Conservation (phyloP, 352 stramenopile species). For the Stramenopiles sp. region DNA sequence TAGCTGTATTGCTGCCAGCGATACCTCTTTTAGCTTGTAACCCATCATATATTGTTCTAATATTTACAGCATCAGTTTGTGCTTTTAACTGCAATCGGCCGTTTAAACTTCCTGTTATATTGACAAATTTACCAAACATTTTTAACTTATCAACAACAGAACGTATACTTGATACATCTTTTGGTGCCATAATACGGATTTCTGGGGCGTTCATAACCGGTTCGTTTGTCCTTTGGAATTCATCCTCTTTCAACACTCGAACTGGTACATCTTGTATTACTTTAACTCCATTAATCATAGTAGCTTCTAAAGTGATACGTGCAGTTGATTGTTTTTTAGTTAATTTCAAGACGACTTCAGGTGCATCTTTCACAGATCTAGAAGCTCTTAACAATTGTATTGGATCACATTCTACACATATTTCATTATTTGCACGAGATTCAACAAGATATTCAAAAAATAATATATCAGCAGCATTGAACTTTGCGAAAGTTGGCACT, state of each 20-base stretch:
- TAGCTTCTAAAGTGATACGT: background rate
- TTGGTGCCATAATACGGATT: background rate
- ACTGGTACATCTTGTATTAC: constrained; percentile 1
- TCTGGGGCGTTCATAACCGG: background rate
- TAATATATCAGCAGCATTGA: background rate
- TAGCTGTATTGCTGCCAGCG: background rate
- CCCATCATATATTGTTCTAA: background rate
- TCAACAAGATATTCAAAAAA: constrained; percentile 8
- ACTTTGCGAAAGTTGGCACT: background rate
- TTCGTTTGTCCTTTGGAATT: background rate
- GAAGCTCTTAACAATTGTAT: background rate
- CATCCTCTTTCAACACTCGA: background rate
- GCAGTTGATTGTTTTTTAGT: background rate
- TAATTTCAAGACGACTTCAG: background rate
- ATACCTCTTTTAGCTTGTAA: background rate
- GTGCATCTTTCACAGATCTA: background rate
- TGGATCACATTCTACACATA: constrained; percentile 1
- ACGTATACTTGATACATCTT: background rate
- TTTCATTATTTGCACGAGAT: background rate
- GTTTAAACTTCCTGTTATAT: background rate
- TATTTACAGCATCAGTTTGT: background rate
- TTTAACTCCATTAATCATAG: background rate
- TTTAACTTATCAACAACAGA: constrained; percentile 1
- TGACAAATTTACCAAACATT: background rate
- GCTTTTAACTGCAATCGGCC: background rate